phyloP scores from a whole-genome alignment of 1,284 basidiomycete genomes.

The Cronartium quercuum region DNA sequence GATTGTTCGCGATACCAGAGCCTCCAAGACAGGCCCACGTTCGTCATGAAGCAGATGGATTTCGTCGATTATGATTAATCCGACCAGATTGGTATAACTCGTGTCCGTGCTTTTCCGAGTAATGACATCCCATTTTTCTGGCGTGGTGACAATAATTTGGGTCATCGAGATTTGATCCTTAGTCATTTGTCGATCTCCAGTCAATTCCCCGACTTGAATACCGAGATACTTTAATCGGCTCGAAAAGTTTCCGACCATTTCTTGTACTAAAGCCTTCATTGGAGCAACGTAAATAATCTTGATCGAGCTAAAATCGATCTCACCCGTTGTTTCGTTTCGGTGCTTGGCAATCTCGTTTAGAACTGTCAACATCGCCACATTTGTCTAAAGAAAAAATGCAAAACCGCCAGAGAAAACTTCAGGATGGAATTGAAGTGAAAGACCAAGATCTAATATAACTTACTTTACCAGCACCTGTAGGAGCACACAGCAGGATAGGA shows the following conservation, averaged over 20 bases:
- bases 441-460: not conserved
- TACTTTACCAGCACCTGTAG: constrained; percentile 89
- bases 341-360: constrained; percentile 80
- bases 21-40: constrained; percentile 93
- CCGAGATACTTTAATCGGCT: constrained; percentile 74
- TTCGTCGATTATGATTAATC: constrained; percentile 95
- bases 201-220: constrained; percentile 87
- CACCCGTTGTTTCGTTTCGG: constrained; percentile 71
- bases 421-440: not conserved
- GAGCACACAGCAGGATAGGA: constrained; percentile 90
- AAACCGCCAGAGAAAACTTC: not conserved
- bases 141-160: constrained; percentile 97
- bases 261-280: constrained; percentile 97
- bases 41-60: constrained; percentile 98
- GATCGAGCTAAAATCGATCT: constrained; percentile 83
- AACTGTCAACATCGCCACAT: constrained; percentile 92
- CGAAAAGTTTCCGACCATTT: constrained; percentile 90
- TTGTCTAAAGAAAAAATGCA: constrained; percentile 59
- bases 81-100: constrained; percentile 92
- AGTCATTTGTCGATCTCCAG: constrained; percentile 95
- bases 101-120: constrained; percentile 96
- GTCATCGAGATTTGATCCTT: constrained; percentile 96
- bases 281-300: constrained; percentile 98
- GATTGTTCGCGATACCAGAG: constrained; percentile 83
- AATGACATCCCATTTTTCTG: constrained; percentile 98